Base-by-base conservation (phyloP, 2,329 filamentous ascomycete species). In the Dactylellina sp. region DNA sequence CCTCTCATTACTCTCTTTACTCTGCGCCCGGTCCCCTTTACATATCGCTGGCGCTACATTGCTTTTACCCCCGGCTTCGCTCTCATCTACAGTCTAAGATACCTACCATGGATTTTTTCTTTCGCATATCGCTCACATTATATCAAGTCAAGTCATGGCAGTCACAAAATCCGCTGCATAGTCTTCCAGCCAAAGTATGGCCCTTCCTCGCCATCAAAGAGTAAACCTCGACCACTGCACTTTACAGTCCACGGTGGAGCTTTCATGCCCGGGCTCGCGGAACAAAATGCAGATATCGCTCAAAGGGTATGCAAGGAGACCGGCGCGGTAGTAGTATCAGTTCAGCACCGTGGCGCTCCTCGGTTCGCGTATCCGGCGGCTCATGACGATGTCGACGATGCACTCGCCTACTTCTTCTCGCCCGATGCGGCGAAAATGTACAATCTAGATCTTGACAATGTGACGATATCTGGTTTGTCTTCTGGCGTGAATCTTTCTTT, bases 401-500 rank as follows among this genome's bases (percentile, higher is more conserved):
- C 82, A 0, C 77, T 85, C 11, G 76, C 77, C 46, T 85, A 80
- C 77, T 76, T 85, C 1, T 75, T 81, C 2, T 75, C 79, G 3
- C 42, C 49, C 0, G 80, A 84, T 50, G 82, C 83, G 0, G 80
- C 79, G 55, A 55, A 64, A 0, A 71, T 79, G 25, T 81, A 80
- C 75, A 80, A 80, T 11, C 81, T 82, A 1, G 82, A 84, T 76
- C 77, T 81, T 1, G 77, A 78, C 1, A 71, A 82, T 2, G 77
- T 85, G 65, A 85, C 84, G 0, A 77, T 83, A 0, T 81, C 81
- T 24, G 84, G 84, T 0, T 81, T 81, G 28, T 84, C 82, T 0
- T 82, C 81, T 0, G 84, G 84, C 5, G 83, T 80, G 0, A 84
- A 82, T 70, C 78, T 85, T 6, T 83, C 82, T 1, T 65, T 85